Conservation (phyloP, 73 alveolate species). For the Paramecium tetraurelia region DNA sequence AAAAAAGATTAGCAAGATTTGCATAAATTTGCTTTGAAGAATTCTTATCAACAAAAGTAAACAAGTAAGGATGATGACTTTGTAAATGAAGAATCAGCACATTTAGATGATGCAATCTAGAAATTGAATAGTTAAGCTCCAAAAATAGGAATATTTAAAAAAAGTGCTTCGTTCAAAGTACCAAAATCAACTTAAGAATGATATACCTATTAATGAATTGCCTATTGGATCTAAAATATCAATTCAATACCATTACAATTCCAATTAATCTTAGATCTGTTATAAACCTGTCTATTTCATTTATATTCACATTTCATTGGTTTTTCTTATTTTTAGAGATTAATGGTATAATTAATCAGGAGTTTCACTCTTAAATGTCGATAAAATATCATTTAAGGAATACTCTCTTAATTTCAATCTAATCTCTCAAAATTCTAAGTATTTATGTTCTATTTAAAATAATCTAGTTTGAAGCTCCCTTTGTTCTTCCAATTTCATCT, state of each 20-base stretch:
- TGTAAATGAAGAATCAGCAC: conserved; percentile 8
- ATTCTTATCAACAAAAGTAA: neutral
- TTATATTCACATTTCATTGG: neutral
- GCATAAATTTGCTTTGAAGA: neutral
- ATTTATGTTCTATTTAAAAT: neutral
- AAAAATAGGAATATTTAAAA: neutral
- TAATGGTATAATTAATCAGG: neutral
- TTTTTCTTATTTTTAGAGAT: neutral
- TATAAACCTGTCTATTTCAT: conserved; percentile 14
- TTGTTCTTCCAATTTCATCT: neutral
- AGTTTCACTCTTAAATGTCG: neutral
- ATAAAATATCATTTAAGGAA: neutral
- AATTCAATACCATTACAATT: conserved; percentile 20
- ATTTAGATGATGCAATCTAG: conserved; percentile 18
- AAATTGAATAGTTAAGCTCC: neutral
- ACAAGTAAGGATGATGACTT: conserved; percentile 16
- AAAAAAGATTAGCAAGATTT: neutral
- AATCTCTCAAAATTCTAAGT: neutral
- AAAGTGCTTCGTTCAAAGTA: neutral
- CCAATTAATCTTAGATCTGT: conserved; percentile 36
- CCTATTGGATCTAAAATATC: conserved; percentile 20
- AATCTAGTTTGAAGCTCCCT: neutral
- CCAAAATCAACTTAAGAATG: conserved; percentile 17
- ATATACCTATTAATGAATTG: conserved; percentile 18
- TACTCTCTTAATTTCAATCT: neutral